Conservation (phyloP, 2,329 filamentous ascomycete genomes). For the Diaporthe australafricana region DNA sequence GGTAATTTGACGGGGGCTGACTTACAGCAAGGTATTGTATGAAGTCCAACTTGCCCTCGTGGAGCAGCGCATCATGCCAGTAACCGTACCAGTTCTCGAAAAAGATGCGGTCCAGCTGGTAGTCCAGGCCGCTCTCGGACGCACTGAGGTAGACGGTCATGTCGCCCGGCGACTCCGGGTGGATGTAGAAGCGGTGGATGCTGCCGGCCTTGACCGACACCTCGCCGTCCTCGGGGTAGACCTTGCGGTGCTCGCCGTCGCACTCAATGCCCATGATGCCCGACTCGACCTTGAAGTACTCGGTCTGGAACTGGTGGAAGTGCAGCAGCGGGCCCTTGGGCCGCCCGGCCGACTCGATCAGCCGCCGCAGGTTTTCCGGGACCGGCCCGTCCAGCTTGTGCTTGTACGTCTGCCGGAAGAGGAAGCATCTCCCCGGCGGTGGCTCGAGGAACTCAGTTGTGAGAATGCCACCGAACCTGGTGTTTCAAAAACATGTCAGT, state of each 20-base stretch:
- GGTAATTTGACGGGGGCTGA: no score
- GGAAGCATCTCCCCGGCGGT: constrained; percentile 43
- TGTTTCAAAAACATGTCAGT: no score
- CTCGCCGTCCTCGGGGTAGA: constrained; percentile 46
- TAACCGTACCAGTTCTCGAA: constrained; percentile 53
- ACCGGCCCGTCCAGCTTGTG: constrained; percentile 32
- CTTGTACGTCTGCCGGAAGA: constrained; percentile 44
- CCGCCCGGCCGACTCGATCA: constrained; percentile 38
- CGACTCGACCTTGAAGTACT: constrained; percentile 45
- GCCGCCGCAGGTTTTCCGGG: constrained; percentile 36
- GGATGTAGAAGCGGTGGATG: constrained; percentile 43
- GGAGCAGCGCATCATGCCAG: constrained; percentile 45
- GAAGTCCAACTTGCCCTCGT: constrained; percentile 43
- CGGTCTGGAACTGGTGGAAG: constrained; percentile 48
- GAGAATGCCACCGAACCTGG: constrained; percentile 42
- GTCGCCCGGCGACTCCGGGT: constrained; percentile 37
- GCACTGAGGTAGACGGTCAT: constrained; percentile 43
- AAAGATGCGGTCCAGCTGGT: constrained; percentile 48
- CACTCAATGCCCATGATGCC: constrained; percentile 46
- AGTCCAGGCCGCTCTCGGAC: constrained; percentile 43
- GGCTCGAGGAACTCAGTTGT: constrained; percentile 44
- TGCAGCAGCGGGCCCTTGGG: constrained; percentile 45
- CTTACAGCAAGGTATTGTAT: constrained; percentile 49
- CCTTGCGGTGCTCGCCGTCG: constrained; percentile 40
- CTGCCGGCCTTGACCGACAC: constrained; percentile 41